phyloP scores from a whole-genome alignment of 2,329 filamentous ascomycete genomes.

The Raffaelea ambrosiae region DNA sequence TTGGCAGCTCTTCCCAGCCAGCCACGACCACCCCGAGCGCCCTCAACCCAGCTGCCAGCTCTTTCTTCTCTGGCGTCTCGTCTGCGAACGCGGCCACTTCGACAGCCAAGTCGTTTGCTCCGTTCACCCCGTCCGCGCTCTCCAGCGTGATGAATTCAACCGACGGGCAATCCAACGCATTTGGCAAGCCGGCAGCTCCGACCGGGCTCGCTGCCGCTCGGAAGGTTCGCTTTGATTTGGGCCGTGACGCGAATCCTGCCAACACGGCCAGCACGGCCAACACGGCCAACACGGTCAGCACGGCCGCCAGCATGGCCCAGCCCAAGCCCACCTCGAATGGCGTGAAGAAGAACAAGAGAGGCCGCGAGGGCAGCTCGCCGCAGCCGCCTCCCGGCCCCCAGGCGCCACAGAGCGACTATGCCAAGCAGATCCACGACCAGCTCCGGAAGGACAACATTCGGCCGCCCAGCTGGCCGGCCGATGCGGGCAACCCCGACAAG shows the following conservation, averaged over 20 bases:
- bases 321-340: background rate
- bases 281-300: background rate
- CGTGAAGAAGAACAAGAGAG: background rate
- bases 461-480: constrained; percentile 46
- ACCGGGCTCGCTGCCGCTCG: background rate
- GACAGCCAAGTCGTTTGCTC: background rate
- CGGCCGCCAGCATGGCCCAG: background rate
- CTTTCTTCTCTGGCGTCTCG: background rate
- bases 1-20: background rate
- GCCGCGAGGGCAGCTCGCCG: background rate
- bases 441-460: constrained; percentile 45
- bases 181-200: background rate
- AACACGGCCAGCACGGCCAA: background rate
- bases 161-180: background rate
- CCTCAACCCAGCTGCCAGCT: background rate
- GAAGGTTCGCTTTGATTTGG: background rate
- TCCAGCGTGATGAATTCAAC: too few relatives aligned
- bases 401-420: constrained; percentile 23
- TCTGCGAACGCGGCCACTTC: background rate
- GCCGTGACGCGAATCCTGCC: background rate
- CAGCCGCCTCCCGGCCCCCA: background rate
- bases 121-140: background rate
- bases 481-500: constrained; percentile 43
- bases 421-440: constrained; percentile 42
- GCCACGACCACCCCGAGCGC: background rate